Base-by-base conservation (phyloP, 768 basidiomycete species). In the Mycena belliarum region DNA sequence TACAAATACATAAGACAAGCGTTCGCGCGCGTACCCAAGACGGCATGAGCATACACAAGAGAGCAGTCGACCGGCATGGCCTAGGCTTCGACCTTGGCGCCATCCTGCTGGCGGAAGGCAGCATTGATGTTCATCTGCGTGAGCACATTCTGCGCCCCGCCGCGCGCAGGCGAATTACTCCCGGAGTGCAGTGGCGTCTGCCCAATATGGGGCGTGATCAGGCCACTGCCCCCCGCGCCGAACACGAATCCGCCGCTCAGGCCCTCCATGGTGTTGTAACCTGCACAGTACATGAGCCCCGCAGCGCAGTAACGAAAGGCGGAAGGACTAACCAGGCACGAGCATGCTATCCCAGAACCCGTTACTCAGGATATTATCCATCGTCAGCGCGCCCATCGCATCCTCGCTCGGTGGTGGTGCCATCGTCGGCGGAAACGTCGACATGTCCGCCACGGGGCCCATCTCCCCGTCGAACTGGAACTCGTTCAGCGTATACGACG, bases 311-410 rank as follows among this genome's bases (percentile, higher is more conserved):
- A 26, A 16, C 12, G 42, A 15, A 12, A 50, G 55, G 18, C 25
- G 9, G 20, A 18, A 1, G 51, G n/a, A 60, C 59, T 48, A 21
- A 60, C 91, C 92, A 60, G 92, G 92, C 24, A 94, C 87, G 33
- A 94, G 82, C 66, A 93, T 85, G 63, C 81, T 92, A 70, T 93
- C 93, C 93, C 92, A 94, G 70, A 94, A 94, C 40, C 84, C 85
- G 57, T 78, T 84, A 59, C 84, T 87, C 50, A 94, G 76, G 41
- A 93, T 87, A 65, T 84, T 87, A 65, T 93, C 92, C 88, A 94
- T 92, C 49, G 89, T 86, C 59, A 93, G 67, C 40, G 78, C 79
- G 55, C 73, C 73, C 33, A 78, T 69, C 35, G 69, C 45, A 33
- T 80, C 77, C 54, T 75, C 75, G 35, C 69, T 45, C 52, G 79